Conservation (phyloP, 371 early-diverging fungal species). For the Sporodiniella umbellata region DNA sequence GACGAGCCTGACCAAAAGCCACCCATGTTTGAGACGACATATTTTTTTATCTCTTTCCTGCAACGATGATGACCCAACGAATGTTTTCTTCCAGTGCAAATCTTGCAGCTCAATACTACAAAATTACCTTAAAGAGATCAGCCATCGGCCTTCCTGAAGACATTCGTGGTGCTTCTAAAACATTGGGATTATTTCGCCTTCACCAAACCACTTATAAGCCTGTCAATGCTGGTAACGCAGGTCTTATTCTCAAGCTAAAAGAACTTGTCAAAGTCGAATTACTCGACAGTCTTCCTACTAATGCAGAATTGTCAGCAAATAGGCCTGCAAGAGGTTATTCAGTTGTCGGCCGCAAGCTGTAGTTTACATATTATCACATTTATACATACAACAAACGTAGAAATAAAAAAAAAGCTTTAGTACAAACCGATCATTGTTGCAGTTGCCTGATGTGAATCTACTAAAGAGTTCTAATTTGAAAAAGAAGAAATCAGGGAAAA, state of each 20-base stretch:
- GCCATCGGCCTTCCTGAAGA: conserved; percentile 57
- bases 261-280: conserved; percentile 74
- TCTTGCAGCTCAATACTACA: conserved; percentile 46
- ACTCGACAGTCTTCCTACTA: conserved; percentile 55
- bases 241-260: conserved; percentile 77
- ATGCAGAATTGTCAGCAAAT: conserved; percentile 25
- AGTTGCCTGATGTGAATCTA: too few species aligned
- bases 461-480: too few species aligned
- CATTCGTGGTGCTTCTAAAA: conserved; percentile 52
- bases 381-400: background rate
- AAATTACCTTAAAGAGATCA: conserved; percentile 58
- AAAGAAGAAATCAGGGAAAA: too few species aligned
- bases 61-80: conserved; percentile 26
- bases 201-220: conserved; percentile 62
- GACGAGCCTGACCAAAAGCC: background rate
- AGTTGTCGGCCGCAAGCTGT: conserved; percentile 51
- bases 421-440: too few species aligned
- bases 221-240: conserved; percentile 62
- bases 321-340: conserved; percentile 56
- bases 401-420: too few species aligned
- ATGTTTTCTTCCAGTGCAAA: conserved; percentile 28
- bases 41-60: background rate
- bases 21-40: background rate
- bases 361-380: conserved; percentile 6
- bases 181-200: conserved; percentile 54